Percentiles rank a stretch among this genome's conserved stretches.
Conservation (phyloP, 345 rosid genomes). For the Eucalyptus guilfoylei region DNA sequence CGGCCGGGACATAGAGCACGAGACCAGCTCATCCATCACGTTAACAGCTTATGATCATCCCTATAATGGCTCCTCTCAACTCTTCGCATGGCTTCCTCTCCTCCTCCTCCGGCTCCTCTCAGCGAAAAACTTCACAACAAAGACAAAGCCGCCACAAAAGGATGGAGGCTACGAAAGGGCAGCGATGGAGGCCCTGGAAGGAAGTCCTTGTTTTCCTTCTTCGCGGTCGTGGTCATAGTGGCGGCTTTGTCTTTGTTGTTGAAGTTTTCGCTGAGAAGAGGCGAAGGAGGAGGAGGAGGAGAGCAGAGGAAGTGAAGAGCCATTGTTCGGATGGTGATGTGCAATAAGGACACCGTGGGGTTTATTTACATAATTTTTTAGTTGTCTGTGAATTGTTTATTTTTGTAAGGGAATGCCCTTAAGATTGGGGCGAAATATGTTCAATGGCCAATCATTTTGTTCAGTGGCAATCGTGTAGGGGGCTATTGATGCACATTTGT, state of each 20-base stretch:
- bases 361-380: background rate
- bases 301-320: background rate
- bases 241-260: background rate
- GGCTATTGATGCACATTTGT: background rate
- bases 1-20: background rate
- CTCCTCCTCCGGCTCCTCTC: background rate
- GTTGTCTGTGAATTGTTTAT: background rate
- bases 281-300: background rate
- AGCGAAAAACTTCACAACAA: background rate
- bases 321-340: background rate
- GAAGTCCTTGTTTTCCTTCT: background rate
- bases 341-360: background rate
- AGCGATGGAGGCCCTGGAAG: background rate
- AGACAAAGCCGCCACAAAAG: background rate
- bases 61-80: background rate
- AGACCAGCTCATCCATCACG: background rate
- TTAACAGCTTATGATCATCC: background rate
- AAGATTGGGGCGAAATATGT: background rate
- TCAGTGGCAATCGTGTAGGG: background rate
- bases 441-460: background rate
- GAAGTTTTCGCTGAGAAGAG: background rate
- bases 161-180: background rate
- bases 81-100: background rate
- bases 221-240: background rate
- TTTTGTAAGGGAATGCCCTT: background rate